These are phyloP conservation scores for Ascochyta lentis DNA, from an alignment of 2,329 filamentous ascomycete species.

Conservation along the genomic window DNA sequence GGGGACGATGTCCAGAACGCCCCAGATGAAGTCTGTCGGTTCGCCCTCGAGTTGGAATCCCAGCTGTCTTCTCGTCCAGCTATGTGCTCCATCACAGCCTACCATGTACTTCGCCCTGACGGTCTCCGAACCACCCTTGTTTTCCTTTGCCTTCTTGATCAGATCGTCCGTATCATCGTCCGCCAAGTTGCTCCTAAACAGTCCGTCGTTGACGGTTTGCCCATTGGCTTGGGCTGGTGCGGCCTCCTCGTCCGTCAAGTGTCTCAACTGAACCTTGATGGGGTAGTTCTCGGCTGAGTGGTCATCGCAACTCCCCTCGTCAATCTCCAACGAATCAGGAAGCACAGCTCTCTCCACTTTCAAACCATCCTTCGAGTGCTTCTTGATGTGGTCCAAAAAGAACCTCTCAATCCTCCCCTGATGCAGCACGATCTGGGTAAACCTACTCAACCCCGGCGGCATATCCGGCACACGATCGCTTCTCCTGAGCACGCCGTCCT, in stretches of 20 bases:
- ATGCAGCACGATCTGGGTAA: constrained; percentile 71
- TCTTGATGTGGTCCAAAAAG: constrained; percentile 67
- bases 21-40: constrained; percentile 61
- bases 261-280: constrained; percentile 64
- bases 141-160: constrained; percentile 49
- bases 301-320: constrained; percentile 59
- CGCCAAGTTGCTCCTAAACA: constrained; percentile 66
- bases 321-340: constrained; percentile 62
- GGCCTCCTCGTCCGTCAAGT: constrained; percentile 65
- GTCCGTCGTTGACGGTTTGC: constrained; percentile 54
- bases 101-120: constrained; percentile 69
- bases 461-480: constrained; percentile 69
- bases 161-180: constrained; percentile 65
- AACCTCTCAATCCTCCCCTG: constrained; percentile 74
- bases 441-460: constrained; percentile 66
- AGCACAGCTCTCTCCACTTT: constrained; percentile 64
- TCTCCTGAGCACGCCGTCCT: constrained; percentile 63
- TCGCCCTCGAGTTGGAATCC: constrained; percentile 64
- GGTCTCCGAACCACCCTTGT: constrained; percentile 48
- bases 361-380: constrained; percentile 62
- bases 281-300: constrained; percentile 60
- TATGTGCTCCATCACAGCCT: constrained; percentile 72
- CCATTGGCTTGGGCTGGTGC: constrained; percentile 56
- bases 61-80: constrained; percentile 67
- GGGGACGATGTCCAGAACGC: constrained; percentile 60